Evolutionary conservation across 169 alveolate genomes (phyloP).

Genomic region (Eimeria praecox): DNA sequence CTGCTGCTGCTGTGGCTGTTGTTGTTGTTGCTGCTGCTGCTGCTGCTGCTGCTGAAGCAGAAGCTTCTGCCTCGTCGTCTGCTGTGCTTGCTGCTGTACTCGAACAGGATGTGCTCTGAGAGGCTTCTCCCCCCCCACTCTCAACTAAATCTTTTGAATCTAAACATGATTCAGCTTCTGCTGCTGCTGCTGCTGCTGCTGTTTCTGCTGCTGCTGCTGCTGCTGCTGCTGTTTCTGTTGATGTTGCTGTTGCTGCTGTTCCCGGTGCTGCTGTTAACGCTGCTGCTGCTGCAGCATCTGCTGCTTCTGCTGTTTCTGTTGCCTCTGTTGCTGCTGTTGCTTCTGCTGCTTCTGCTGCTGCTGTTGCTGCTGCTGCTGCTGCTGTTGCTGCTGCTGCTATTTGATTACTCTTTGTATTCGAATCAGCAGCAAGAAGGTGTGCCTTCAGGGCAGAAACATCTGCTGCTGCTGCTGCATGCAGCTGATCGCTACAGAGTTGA

Average conservation of each 20-base stretch:
- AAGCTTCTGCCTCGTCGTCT: background rate
- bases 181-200: conserved; percentile 59
- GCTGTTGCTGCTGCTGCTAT: conserved; percentile 68
- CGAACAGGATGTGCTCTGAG: conserved; percentile 83
- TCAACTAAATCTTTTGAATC: conserved; percentile 32
- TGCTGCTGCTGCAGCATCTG: no score
- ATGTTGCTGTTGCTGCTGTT: conserved; percentile 47
- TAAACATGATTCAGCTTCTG: no score
- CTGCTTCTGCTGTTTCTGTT: no score
- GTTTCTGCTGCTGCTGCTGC: no score
- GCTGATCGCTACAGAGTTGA: no score
- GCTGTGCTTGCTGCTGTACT: background rate
- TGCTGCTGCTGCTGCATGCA: no score
- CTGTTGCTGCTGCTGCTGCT: conserved; percentile 74
- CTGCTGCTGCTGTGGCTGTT: background rate
- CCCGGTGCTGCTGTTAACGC: conserved; percentile 36
- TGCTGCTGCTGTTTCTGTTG: no score
- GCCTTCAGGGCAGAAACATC: no score
- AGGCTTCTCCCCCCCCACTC: conserved; percentile 70
- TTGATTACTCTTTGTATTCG: background rate
- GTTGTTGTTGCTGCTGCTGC: background rate
- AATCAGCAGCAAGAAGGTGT: no score
- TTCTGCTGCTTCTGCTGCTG: conserved; percentile 63
- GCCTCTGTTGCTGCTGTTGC: conserved; percentile 39
- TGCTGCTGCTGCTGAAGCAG: background rate